These are phyloP conservation scores for Alternaria atra DNA, from an alignment of 2,329 filamentous ascomycete species.

Conservation along the genomic window DNA sequence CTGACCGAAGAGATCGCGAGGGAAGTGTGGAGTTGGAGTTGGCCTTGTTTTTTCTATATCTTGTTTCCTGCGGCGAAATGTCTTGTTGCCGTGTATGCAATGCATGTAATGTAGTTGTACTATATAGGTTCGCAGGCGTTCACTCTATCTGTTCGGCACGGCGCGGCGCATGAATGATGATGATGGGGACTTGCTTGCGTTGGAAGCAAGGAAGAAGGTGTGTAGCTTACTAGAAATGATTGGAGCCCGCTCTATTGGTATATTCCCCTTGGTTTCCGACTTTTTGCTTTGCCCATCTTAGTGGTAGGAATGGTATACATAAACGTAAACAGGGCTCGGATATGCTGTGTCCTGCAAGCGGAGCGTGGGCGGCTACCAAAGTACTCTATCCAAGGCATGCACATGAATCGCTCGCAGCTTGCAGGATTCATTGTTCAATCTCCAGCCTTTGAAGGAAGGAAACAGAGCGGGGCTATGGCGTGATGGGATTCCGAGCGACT, in stretches of 20 bases:
- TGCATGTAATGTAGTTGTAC: background rate
- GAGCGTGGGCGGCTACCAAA: background rate
- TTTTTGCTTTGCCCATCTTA: no score
- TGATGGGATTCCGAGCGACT: background rate
- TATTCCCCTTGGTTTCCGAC: background rate
- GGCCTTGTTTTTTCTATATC: background rate
- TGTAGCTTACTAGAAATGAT: background rate
- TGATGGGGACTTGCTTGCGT: no score
- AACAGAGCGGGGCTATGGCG: conserved; percentile 7
- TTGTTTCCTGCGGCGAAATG: background rate
- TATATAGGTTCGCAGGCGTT: conserved; percentile 4
- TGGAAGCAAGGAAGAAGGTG: background rate
- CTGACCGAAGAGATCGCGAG: background rate
- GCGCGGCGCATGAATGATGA: background rate
- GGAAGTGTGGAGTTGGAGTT: background rate
- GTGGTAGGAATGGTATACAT: no score
- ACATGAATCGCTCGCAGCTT: background rate
- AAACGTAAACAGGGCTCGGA: background rate
- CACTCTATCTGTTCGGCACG: background rate
- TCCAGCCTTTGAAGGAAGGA: background rate
- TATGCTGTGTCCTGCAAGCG: background rate
- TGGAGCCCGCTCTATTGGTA: background rate
- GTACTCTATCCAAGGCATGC: background rate
- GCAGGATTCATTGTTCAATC: background rate
- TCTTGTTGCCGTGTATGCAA: background rate